phyloP scores from a whole-genome alignment of 2,329 filamentous ascomycete species.

The Cladosporium colombiae region DNA sequence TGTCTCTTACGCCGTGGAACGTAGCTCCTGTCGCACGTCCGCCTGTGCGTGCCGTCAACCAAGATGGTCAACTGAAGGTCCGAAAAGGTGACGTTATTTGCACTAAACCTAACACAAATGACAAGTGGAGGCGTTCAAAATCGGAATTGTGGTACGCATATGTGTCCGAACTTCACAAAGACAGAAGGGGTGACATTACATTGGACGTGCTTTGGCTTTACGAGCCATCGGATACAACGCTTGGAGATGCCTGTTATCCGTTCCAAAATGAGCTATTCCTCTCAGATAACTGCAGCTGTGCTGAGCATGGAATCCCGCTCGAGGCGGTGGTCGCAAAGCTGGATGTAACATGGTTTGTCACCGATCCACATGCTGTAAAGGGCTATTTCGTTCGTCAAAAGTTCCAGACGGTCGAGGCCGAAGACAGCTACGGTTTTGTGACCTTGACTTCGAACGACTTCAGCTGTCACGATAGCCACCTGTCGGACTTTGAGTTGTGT shows the following conservation, averaged over 20 bases:
- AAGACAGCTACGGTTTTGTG: conserved; percentile 57
- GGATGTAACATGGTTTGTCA: conserved; percentile 59
- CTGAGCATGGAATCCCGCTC: conserved; percentile 52
- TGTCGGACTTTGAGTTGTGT: background rate
- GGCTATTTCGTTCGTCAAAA: conserved; percentile 72
- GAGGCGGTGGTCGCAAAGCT: conserved; percentile 61
- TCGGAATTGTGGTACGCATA: conserved; percentile 67
- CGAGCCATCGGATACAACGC: conserved; percentile 68
- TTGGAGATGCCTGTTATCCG: conserved; percentile 67
- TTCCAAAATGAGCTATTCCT: conserved; percentile 74
- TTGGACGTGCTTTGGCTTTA: conserved; percentile 77
- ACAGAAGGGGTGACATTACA: conserved; percentile 35
- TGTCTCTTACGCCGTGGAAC: conserved; percentile 31
- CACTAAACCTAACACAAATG: conserved; percentile 49
- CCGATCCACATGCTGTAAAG: conserved; percentile 44
- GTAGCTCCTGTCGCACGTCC: background rate
- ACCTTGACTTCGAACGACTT: conserved; percentile 46
- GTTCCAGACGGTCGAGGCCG: conserved; percentile 57
- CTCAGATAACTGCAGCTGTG: conserved; percentile 73
- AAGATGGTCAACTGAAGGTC: conserved; percentile 31
- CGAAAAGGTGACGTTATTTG: conserved; percentile 53
- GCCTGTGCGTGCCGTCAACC: background rate
- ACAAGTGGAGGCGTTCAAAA: conserved; percentile 54
- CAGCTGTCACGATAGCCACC: background rate
- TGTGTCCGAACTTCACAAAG: conserved; percentile 58